Conservation (phyloP, 2,329 filamentous ascomycete species). For the Trichoderma koningii region DNA sequence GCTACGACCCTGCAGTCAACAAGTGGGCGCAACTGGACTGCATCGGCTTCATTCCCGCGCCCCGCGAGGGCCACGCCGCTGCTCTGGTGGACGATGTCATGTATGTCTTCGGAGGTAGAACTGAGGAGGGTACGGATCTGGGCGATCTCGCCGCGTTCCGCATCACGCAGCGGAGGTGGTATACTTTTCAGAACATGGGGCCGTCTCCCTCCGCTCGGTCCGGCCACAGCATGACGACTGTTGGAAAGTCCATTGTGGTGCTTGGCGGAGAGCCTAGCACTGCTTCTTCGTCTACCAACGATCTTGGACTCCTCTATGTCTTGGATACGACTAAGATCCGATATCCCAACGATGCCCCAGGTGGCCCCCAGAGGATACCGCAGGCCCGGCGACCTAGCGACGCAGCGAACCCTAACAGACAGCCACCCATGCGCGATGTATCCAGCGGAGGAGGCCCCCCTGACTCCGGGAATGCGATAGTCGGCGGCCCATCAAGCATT, state of each 20-base stretch:
- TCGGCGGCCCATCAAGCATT: slow-evolving; percentile 42
- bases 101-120: slow-evolving; percentile 97
- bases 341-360: slow-evolving; percentile 76
- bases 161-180: slow-evolving; percentile 84
- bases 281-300: slow-evolving; percentile 74
- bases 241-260: slow-evolving; percentile 89
- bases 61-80: slow-evolving; percentile 91
- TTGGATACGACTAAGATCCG: slow-evolving; percentile 95
- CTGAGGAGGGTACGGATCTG: slow-evolving; percentile 87
- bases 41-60: slow-evolving; percentile 93
- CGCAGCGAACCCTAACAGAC: slow-evolving; percentile 41
- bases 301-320: slow-evolving; percentile 86
- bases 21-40: slow-evolving; percentile 88
- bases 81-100: slow-evolving; percentile 95
- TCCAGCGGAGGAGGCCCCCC: slow-evolving; percentile 52
- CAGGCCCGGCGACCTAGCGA: slow-evolving; percentile 49
- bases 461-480: slow-evolving; percentile 52
- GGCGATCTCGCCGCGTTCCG: slow-evolving; percentile 84
- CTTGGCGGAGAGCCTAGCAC: slow-evolving; percentile 94
- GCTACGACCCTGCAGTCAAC: slow-evolving; percentile 82
- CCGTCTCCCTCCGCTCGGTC: slow-evolving; percentile 91
- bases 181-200: slow-evolving; percentile 99
- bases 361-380: slow-evolving; percentile 42
- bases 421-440: slow-evolving; percentile 52
- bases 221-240: slow-evolving; percentile 96